Evolutionary conservation across 768 basidiomycete genomes (phyloP), one percentile per base, ranked within the genome.

Genomic region (Termitomyces sp.): DNA sequence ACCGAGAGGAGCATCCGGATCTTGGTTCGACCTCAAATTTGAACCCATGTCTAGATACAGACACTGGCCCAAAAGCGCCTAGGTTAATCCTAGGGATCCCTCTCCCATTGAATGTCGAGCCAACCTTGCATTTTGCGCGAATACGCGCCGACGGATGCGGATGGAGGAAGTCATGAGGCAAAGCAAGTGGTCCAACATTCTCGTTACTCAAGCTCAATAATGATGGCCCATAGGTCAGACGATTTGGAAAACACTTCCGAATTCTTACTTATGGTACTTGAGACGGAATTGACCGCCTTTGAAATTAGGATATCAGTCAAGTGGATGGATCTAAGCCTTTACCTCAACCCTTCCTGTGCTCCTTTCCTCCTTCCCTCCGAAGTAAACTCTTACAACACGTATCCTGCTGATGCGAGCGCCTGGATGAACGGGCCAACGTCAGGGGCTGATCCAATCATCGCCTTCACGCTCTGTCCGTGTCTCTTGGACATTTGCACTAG

Each of bases 381-480:
- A 9, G 2, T 30, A 40, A 14, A 10, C 20, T 8, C 10, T 55
- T 64, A 71, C 51, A 67, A 52, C 18, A 62, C 45, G 55, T 68
- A 71, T 33, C 70, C 70, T 26, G 67, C 68, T 27, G 53, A 58
- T n/a, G 61, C 62, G 36, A 72, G 57, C 40, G 58, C 55, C 42
- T 65, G 64, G 16, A 71, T 36, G 45, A 75, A 74, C 12, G 71
- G 69, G 9, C 63, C 62, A 53, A 69, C 64, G 45, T 72, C 73
- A 9, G 58, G 53, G 8, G 72, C 73, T 37, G 74, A 72, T 13
- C 67, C 55, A 12, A 82, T 69, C 62, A 81, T 59, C 2, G 59
- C 57, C 65, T 77, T 72, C 43, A 77, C 67, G 62, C 72, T 68
- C 37, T 64, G 65, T 5, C 78, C 78, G 56, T 74, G 68, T 57